Conservation (phyloP, 1,284 basidiomycete genomes). For the Omphalotus olearius region DNA sequence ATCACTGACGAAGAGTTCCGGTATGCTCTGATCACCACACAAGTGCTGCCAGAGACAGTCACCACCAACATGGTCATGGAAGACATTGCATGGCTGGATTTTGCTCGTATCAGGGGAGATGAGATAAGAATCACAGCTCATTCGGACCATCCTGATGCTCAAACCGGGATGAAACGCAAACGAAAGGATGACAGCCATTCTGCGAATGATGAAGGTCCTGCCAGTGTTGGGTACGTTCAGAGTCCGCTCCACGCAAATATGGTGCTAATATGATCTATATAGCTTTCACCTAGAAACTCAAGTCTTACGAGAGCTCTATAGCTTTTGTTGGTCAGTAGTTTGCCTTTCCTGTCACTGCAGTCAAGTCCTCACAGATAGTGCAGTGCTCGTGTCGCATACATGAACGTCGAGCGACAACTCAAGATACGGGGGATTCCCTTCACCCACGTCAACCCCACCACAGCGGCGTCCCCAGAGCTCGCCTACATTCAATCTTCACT, state of each 20-base stretch:
- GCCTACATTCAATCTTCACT: slow-evolving; percentile 63
- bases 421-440: slow-evolving; percentile 79
- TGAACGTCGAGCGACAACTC: slow-evolving; percentile 84
- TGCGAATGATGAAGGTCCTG: slow-evolving; percentile 7
- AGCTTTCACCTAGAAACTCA: slow-evolving; percentile 63
- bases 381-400: slow-evolving; percentile 88
- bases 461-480: slow-evolving; percentile 41
- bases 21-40: slow-evolving; percentile 70
- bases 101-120: slow-evolving; percentile 52
- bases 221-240: slow-evolving; percentile 2
- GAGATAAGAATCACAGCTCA: slow-evolving; percentile 24
- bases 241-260: not conserved
- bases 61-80: slow-evolving; percentile 59
- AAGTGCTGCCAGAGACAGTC: slow-evolving; percentile 45
- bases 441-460: slow-evolving; percentile 64
- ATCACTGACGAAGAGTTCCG: slow-evolving; percentile 73
- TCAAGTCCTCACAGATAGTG: not conserved
- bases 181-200: slow-evolving; percentile 23
- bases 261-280: slow-evolving; percentile 5
- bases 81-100: slow-evolving; percentile 77
- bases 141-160: slow-evolving; percentile 20
- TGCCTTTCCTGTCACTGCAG: not conserved
- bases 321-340: slow-evolving; percentile 76
- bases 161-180: slow-evolving; percentile 32
- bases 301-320: slow-evolving; percentile 69